A percentile compares a stretch with the other conserved stretches of the same genome.
These are phyloP conservation scores for Pyrenophora teres DNA, from an alignment of 2,329 filamentous ascomycete species.

Conservation along the genomic window DNA sequence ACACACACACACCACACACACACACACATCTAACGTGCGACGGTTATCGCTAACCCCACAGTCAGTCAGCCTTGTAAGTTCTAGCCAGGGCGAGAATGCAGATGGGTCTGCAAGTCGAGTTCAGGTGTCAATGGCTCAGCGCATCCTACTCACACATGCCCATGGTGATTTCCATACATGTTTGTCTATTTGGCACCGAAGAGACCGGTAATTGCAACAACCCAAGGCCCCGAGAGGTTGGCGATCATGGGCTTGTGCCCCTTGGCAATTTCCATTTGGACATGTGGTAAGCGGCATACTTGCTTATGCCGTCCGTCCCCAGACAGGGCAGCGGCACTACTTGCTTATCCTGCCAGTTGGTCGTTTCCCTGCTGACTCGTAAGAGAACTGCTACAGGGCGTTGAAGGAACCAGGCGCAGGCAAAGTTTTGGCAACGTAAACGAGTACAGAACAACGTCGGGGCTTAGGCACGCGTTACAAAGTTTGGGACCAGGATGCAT, in stretches of 20 bases:
- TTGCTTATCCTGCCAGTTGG: not conserved
- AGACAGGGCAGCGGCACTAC: not conserved
- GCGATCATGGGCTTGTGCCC: not conserved
- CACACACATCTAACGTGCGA: too few species aligned
- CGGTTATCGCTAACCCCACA: not conserved
- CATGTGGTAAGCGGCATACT: slow-evolving; percentile 3
- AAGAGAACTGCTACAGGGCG: not conserved
- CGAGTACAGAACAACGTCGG: not conserved
- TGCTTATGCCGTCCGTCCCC: slow-evolving; percentile 1
- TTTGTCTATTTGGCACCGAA: not conserved
- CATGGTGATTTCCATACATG: not conserved
- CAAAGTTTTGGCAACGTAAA: not conserved
- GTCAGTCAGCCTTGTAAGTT: not conserved
- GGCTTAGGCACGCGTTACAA: not conserved
- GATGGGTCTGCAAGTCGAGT: too few species aligned
- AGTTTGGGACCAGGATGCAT: slow-evolving; percentile 3
- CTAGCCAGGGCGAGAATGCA: not conserved
- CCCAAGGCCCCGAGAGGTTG: not conserved
- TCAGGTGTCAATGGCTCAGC: too few species aligned
- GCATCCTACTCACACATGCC: not conserved
- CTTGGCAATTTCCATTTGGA: not conserved
- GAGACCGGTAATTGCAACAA: not conserved
- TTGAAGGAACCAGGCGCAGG: not conserved
- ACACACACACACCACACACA: too few species aligned
- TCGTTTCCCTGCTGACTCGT: slow-evolving; percentile 4